These are phyloP conservation scores for Paratinospora sagittata DNA, from an alignment of 164 flowering plant genomes.

Conservation along the genomic window DNA sequence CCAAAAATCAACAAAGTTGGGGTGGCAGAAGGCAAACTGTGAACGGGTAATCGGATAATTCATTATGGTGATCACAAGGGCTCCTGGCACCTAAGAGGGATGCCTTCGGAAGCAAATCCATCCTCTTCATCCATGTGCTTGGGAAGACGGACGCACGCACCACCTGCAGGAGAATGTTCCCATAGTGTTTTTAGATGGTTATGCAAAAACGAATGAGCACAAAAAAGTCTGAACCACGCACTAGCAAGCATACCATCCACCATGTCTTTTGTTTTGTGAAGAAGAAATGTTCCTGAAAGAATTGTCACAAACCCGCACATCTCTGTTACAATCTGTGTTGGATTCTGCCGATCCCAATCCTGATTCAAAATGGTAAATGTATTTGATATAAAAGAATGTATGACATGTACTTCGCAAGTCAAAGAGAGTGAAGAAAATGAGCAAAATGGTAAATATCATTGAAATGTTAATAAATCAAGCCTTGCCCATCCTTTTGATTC, in stretches of 20 bases:
- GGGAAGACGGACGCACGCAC: constrained; percentile 19
- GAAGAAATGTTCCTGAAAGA: constrained; percentile 71
- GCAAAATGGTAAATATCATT: no score
- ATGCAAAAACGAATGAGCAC: not conserved
- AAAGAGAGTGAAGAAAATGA: not conserved
- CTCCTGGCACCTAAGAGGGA: constrained; percentile 39
- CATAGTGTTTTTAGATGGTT: not conserved
- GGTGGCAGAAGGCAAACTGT: not conserved
- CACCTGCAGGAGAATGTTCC: constrained; percentile 9
- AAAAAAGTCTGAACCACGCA: not conserved
- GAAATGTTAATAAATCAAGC: no score
- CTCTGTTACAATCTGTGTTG: constrained; percentile 66
- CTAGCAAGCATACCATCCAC: constrained; percentile 33
- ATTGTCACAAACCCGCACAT: constrained; percentile 75
- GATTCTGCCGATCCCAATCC: constrained; percentile 77
- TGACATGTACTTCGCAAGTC: not conserved
- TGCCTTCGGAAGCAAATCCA: constrained; percentile 32
- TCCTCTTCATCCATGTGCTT: constrained; percentile 38
- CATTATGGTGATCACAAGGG: constrained; percentile 15
- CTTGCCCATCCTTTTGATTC: no score
- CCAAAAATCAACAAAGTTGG: constrained; percentile 1
- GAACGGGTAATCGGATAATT: not conserved
- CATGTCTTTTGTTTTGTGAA: constrained; percentile 76
- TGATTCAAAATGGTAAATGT: constrained; percentile 20
- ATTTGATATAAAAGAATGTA: not conserved